These are phyloP conservation scores for Clausena lansium DNA, from an alignment of 345 rosid genomes.

Conservation along the genomic window DNA sequence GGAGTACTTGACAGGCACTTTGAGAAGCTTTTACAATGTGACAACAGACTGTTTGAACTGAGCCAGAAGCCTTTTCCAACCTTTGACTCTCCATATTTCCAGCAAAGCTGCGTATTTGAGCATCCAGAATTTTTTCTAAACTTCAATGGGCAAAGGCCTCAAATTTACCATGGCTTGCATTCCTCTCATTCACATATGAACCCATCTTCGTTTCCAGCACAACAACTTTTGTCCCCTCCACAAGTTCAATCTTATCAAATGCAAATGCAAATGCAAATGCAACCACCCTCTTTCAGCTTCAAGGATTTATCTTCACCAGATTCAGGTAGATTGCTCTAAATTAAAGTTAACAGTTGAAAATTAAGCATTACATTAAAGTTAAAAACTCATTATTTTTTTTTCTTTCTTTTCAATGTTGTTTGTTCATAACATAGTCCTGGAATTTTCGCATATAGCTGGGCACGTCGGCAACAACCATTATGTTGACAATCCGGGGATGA, in stretches of 20 bases:
- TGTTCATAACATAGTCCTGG: conserved; percentile 25
- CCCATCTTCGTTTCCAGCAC: background rate
- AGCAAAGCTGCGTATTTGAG: background rate
- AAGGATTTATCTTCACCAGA: conserved; percentile 19
- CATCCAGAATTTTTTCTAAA: background rate
- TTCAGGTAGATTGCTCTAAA: conserved; percentile 21
- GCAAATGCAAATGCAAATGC: background rate
- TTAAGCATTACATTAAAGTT: background rate
- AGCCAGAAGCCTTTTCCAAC: conserved; percentile 35
- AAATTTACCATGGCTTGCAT: background rate
- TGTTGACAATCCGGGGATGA: conserved; percentile 2
- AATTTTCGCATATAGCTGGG: conserved; percentile 20
- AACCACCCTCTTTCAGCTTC: background rate
- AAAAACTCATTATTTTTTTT: conserved; percentile 10
- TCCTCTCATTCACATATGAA: background rate
- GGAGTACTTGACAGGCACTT: conserved; percentile 45
- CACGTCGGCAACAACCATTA: background rate
- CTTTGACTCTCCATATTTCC: conserved; percentile 23
- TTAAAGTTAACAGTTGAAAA: no score
- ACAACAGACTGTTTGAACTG: conserved; percentile 29
- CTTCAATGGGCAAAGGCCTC: background rate
- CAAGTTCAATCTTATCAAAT: conserved; percentile 5
- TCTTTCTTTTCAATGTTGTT: background rate
- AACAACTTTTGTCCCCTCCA: background rate
- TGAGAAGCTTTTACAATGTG: conserved; percentile 42